Evolutionary conservation across 371 early-diverging fungal species (phyloP), one percentile per base, ranked within the genome.

Genomic region (Funneliformis caledonium): DNA sequence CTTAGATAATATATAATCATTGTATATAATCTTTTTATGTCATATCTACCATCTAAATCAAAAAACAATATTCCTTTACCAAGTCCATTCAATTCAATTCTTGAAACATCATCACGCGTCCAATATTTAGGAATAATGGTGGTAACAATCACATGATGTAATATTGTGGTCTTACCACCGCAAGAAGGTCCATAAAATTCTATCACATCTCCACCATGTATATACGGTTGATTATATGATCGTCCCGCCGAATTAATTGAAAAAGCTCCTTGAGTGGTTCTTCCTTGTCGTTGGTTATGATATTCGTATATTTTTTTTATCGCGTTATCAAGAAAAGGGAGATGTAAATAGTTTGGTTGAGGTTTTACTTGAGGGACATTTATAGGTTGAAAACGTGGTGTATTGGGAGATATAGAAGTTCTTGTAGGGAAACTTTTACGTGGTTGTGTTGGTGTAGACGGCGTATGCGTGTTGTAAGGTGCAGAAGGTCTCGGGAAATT

Each of bases 171-270:
- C 59, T 79, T 79, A 43, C 79, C 72, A 50, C 79, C 59, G 70
- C 72, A 70, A n/a, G 70, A 26, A n/a, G 79, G 79, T 19, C 79
- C 79, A 60, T 70, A 79, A 45, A 79, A 59, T 70, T 79, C 79
- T n/a, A 79, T 70, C n/a, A 79, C 79, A 70, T 79, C 79, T 33
- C 79, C 72, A 42, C 12, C 16, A 45, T 67, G 43, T 43, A 78
- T 16, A 43, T 52, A 56, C 26, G 22, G 22, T 59, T 74, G 43
- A 26, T 59, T 11, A 37, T 74, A 59, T 52, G 16, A 60, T 59
- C 42, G 43, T 31, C 33, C 19, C 26, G 26, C 26, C 26, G 26
- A 26, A 26, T 26, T 26, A 26, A 26, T 26, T 19, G 69, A 69
- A 16, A n/a, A 19, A 0, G 45, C 14, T 42, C 6, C 22, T 5